Percentiles rank a stretch among this genome's conserved stretches.
These are phyloP conservation scores for Mycena latifolia DNA, from an alignment of 768 basidiomycete species.

Conservation along the genomic window DNA sequence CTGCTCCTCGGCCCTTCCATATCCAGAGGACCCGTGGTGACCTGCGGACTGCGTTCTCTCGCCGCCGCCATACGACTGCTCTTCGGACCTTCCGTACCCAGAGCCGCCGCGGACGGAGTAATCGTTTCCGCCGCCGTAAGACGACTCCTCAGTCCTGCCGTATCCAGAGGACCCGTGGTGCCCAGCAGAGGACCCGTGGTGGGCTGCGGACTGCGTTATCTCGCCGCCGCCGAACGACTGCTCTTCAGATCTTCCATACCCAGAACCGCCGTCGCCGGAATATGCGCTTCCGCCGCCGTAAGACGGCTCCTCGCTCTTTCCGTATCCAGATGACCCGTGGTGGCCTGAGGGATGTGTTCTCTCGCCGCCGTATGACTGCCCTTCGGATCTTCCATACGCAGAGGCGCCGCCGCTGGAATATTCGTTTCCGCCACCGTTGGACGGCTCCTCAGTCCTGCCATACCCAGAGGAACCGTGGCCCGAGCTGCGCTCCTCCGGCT, in stretches of 20 bases:
- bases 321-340: slow-evolving; percentile 16
- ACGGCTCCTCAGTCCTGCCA: slow-evolving; percentile 4
- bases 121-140: slow-evolving; percentile 24
- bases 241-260: slow-evolving; percentile 10
- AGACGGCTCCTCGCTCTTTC: not conserved
- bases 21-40: slow-evolving; percentile 26
- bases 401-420: not conserved
- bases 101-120: not conserved
- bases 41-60: slow-evolving; percentile 18
- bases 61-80: not conserved
- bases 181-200: too few species aligned
- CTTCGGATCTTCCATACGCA: too few species aligned
- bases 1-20: slow-evolving; percentile 35
- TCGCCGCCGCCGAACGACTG: too few species aligned
- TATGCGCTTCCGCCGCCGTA: not conserved
- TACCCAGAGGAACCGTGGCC: slow-evolving; percentile 16
- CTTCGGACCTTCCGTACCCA: slow-evolving; percentile 16
- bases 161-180: too few species aligned
- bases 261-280: too few species aligned
- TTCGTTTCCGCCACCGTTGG: slow-evolving; percentile 21
- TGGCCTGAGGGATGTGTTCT: too few species aligned
- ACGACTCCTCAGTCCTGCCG: not conserved
- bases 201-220: too few species aligned
- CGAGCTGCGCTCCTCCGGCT: slow-evolving; percentile 16
- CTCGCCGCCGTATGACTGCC: too few species aligned